Evolutionary conservation across 345 rosid species (phyloP), one percentile per base, ranked within the genome.

Genomic region (Lepidium sativum): DNA sequence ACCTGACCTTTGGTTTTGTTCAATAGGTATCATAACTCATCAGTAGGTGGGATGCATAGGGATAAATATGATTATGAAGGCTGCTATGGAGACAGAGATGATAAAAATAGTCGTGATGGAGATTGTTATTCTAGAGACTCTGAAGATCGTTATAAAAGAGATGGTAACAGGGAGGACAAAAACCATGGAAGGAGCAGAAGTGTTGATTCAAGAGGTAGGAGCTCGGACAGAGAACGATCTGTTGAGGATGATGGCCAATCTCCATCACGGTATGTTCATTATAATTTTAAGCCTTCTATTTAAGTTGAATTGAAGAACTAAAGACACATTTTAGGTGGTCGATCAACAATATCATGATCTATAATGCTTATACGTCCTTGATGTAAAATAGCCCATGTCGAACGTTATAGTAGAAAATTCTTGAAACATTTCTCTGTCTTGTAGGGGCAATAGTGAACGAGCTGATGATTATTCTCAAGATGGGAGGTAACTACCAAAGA

Each of bases 21-120:
- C 29, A 14, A 32, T 65, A 89, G 98, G 81, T 92, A 87, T 62
- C 83, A 82, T 71, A 84, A 29, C 52, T 57, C 83, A 16, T 56
- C 91, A 18, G 50, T 69, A 0, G 84, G 95, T 56, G 90, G 88
- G 57, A 84, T 85, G 88, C 77, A 83, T 49, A 81, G 77, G 16
- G 92, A 85, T 41, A 85, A 58, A 63, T 79, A 86, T 78, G 98
- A 89, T 39, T 83, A 88, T 41, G 92, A n/a, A n/a, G n/a, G n/a
- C n/a, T n/a, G n/a, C n/a, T n/a, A n/a, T n/a, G n/a, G n/a, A n/a
- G n/a, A 37, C 70, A 48, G 42, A 54, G 65, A 71, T 77, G 97
- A 85, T 42, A 80, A 74, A 4, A 63, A 83, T 72, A 66, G 82
- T 67, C 92, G 84, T 49, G 94, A 92, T 73, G 92, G 86, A 50